phyloP scores from a whole-genome alignment of 2,329 filamentous ascomycete species.

The Xylariaceae sp. region DNA sequence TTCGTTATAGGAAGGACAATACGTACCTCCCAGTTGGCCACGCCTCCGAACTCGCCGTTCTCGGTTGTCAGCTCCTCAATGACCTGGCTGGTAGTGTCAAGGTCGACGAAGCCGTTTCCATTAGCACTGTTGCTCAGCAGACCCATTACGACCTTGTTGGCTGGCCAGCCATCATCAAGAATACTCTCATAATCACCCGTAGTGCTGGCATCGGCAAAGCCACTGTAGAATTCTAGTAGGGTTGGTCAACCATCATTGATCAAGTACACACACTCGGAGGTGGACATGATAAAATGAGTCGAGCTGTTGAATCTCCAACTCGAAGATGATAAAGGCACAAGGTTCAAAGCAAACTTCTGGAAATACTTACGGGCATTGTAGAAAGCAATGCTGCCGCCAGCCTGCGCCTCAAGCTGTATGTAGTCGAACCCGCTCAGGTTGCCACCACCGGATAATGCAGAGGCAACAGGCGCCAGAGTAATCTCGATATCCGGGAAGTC shows the following conservation, averaged over 20 bases:
- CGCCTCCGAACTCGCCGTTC: constrained; percentile 73
- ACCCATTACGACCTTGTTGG: constrained; percentile 74
- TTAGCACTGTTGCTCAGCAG: constrained; percentile 77
- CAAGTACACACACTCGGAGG: not conserved
- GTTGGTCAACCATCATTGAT: not conserved
- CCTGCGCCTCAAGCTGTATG: constrained; percentile 65
- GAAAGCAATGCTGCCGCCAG: constrained; percentile 68
- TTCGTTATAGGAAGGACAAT: too few relatives aligned
- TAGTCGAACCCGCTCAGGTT: constrained; percentile 85
- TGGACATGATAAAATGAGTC: too few relatives aligned
- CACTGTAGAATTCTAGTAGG: constrained; percentile 73
- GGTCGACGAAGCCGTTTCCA: constrained; percentile 54
- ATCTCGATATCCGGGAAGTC: constrained; percentile 77
- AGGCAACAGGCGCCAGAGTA: constrained; percentile 78
- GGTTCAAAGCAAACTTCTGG: not conserved
- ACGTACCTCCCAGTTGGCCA: constrained; percentile 79
- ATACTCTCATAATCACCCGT: constrained; percentile 50
- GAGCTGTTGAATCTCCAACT: not conserved
- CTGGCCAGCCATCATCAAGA: constrained; percentile 64
- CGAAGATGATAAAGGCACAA: not conserved
- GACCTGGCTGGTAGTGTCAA: constrained; percentile 45
- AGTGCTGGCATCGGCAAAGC: constrained; percentile 64
- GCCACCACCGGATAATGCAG: constrained; percentile 56
- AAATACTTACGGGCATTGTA: constrained; percentile 65
- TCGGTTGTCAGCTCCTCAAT: constrained; percentile 40